phyloP scores from a whole-genome alignment of 2,329 filamentous ascomycete genomes.

The Exophiala dermatitidis region DNA sequence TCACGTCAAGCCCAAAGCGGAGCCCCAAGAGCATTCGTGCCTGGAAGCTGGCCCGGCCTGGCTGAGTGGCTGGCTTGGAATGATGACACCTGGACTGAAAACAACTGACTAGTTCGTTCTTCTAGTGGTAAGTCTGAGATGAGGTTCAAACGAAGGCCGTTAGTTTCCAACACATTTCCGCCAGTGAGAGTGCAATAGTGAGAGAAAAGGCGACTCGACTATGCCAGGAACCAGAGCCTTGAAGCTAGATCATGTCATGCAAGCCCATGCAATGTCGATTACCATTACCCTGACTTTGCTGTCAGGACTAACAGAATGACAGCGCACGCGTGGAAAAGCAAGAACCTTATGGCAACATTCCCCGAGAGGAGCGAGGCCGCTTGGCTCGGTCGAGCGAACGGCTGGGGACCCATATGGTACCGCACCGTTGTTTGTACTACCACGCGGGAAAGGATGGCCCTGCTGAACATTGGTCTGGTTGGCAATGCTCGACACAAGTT shows the following conservation, averaged over 20 bases:
- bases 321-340: background rate
- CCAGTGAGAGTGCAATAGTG: no score
- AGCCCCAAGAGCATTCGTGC: no score
- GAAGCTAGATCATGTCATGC: background rate
- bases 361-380: background rate
- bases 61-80: no score
- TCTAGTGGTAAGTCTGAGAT: no score
- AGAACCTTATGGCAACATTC: background rate
- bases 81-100: no score
- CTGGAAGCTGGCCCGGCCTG: no score
- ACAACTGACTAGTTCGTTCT: no score
- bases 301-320: background rate
- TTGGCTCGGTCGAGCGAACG: background rate
- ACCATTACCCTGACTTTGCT: background rate
- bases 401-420: background rate
- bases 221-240: no score
- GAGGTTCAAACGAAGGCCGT: no score
- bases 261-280: background rate
- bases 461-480: background rate
- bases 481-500: background rate
- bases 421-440: background rate
- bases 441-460: background rate
- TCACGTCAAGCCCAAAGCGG: no score
- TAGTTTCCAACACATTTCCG: no score
- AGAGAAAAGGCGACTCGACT: no score